Evolutionary conservation across 2,329 filamentous ascomycete genomes (phyloP).

Genomic region (Waltergamsia citrina): DNA sequence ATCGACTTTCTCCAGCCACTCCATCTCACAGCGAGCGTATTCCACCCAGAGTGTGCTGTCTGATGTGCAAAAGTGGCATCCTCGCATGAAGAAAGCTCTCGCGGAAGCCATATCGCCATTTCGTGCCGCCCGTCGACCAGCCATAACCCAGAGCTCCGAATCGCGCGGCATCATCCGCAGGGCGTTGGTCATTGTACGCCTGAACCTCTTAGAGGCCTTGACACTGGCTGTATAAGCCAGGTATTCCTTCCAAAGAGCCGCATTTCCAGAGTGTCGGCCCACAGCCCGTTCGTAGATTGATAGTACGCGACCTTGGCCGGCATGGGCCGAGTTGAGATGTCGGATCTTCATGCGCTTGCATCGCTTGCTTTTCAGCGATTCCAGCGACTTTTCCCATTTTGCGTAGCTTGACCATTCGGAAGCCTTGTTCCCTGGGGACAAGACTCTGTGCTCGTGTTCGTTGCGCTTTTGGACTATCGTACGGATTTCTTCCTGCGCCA

Average conservation of each 20-base stretch:
- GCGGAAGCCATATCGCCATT: constrained; percentile 84
- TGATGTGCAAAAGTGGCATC: constrained; percentile 77
- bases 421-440: constrained; percentile 68
- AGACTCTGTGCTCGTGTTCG: constrained; percentile 85
- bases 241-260: constrained; percentile 83
- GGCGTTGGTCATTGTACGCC: constrained; percentile 54
- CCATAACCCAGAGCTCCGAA: constrained; percentile 77
- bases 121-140: constrained; percentile 66
- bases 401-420: constrained; percentile 80
- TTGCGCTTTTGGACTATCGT: constrained; percentile 84
- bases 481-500: constrained; percentile 77
- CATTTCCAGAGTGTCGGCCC: constrained; percentile 71
- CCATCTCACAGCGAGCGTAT: constrained; percentile 85
- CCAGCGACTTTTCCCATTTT: constrained; percentile 59
- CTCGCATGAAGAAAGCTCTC: constrained; percentile 77
- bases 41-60: constrained; percentile 74
- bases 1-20: constrained; percentile 77
- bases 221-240: constrained; percentile 68
- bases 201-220: constrained; percentile 57
- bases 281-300: constrained; percentile 83
- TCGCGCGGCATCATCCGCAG: constrained; percentile 81
- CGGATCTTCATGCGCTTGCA: constrained; percentile 73
- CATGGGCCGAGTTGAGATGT: constrained; percentile 51
- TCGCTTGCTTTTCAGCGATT: constrained; percentile 72
- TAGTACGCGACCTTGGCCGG: constrained; percentile 75